These are phyloP conservation scores for Phaeosphaeriaceae sp. DNA, from an alignment of 2,329 filamentous ascomycete species.

Conservation along the genomic window DNA sequence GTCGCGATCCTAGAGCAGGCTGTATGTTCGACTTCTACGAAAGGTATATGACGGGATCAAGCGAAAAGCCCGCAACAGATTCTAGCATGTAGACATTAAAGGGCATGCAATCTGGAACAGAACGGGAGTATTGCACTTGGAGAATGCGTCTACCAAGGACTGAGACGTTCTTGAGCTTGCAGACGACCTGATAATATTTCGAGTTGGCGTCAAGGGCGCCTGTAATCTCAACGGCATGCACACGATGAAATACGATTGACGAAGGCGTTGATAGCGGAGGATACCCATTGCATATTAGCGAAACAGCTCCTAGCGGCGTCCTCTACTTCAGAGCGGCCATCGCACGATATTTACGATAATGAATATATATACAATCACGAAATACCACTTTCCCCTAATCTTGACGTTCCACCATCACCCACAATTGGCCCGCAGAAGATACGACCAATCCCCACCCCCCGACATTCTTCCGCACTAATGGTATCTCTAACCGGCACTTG, in stretches of 20 bases:
- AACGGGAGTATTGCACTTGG: background rate
- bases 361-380: background rate
- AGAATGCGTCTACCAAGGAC: background rate
- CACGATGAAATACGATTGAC: background rate
- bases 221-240: background rate
- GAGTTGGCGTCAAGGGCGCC: background rate
- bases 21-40: slow-evolving; percentile 40
- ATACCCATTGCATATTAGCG: background rate
- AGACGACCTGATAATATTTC: background rate
- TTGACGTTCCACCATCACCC: background rate
- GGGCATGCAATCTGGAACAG: background rate
- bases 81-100: background rate
- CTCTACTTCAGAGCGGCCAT: background rate
- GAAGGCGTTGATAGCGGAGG: background rate
- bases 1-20: slow-evolving; percentile 6
- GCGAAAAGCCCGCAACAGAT: background rate
- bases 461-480: slow-evolving; percentile 10
- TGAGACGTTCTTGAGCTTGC: background rate
- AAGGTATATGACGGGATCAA: slow-evolving; percentile 20
- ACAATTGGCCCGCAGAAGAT: slow-evolving; percentile 16
- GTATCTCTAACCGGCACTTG: slow-evolving; percentile 6
- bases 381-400: background rate
- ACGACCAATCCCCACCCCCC: slow-evolving; percentile 12
- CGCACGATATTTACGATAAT: background rate
- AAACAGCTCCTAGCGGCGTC: background rate